Evolutionary conservation across 2,329 filamentous ascomycete genomes (phyloP), one percentile per base, ranked within the genome.

Genomic region (Claviceps paspali): DNA sequence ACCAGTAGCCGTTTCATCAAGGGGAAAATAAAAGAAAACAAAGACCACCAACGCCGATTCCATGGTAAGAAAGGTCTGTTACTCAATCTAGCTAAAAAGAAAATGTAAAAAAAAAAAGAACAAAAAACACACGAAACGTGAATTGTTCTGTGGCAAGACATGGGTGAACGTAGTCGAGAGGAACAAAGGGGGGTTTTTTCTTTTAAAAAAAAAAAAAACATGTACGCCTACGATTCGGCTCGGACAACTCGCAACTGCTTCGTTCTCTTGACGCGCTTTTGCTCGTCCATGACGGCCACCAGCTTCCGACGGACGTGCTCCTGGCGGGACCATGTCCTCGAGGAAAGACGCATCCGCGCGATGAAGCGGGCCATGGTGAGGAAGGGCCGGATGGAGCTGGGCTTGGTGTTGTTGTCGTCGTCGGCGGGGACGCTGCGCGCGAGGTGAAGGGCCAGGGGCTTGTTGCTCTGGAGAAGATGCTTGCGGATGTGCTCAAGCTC

Each of bases 401-500:
- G 39, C 30, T 47, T 43, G 18, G 50, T 35, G 41, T 29, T 34
- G 42, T 40, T 29, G 9, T 7, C 11, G 43, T 39, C 31, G 9
- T 6, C 10, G 43, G 14, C 31, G 14, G 36, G 15, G 36, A 43
- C 23, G 37, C 19, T n/a, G 38, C 14, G 46, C 34, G 38, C 7
- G 51, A 41, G 19, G 48, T 45, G 30, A 59, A 47, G 38, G 53
- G 45, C 31, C 37, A 59, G 53, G 30, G 57, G 43, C 36, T 55
- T 55, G 42, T 59, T 57, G 50, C 52, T 57, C 43, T 59, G 54
- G 30, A 61, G 56, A 33, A 61, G 47, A 36, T 61, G 54, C 44
- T 54, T 59, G 45, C 61, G 84, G 67, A 95, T 93, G 48, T 82
- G 73, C 48, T 81, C 74, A 44, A 96, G 77, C 52, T 95, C 80